These are phyloP conservation scores for Coffea canephora DNA, from an alignment of 257 asterid genomes.

Conservation along the genomic window DNA sequence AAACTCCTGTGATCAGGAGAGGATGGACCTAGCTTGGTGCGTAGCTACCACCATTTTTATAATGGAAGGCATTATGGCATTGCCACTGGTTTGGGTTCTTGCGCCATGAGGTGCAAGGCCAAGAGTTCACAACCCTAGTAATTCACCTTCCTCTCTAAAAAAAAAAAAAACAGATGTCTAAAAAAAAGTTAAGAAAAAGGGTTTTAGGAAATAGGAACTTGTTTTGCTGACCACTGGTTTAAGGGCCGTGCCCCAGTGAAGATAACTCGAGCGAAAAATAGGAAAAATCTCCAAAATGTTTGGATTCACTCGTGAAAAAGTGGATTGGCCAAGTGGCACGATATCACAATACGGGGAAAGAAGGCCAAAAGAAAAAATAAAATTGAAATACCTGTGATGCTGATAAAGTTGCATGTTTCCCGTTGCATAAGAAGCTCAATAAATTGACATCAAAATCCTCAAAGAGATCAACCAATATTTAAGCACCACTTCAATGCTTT, in stretches of 20 bases:
- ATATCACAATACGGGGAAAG: background rate
- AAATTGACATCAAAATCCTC: background rate
- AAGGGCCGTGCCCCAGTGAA: background rate
- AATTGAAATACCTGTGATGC: background rate
- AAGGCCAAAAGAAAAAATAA: background rate
- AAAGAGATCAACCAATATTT: background rate
- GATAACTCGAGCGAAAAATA: no score
- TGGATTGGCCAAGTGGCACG: background rate
- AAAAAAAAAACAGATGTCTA: background rate
- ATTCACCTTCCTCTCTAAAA: no score
- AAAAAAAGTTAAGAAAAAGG: background rate
- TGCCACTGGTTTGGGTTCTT: background rate
- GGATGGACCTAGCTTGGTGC: background rate
- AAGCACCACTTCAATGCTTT: background rate
- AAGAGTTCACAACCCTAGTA: no score
- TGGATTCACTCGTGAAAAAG: background rate
- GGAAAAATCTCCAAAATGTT: background rate
- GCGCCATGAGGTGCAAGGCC: background rate
- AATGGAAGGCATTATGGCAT: background rate
- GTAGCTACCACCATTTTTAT: slow-evolving; percentile 2
- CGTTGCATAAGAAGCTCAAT: background rate
- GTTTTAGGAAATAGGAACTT: background rate
- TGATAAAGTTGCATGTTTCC: background rate
- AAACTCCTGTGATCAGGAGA: background rate
- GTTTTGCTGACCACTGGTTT: background rate